A percentile compares a stretch with the other conserved stretches of the same genome.
phyloP scores from a whole-genome alignment of 176 grass and related monocot genomes.

The Triticum timopheevii region DNA sequence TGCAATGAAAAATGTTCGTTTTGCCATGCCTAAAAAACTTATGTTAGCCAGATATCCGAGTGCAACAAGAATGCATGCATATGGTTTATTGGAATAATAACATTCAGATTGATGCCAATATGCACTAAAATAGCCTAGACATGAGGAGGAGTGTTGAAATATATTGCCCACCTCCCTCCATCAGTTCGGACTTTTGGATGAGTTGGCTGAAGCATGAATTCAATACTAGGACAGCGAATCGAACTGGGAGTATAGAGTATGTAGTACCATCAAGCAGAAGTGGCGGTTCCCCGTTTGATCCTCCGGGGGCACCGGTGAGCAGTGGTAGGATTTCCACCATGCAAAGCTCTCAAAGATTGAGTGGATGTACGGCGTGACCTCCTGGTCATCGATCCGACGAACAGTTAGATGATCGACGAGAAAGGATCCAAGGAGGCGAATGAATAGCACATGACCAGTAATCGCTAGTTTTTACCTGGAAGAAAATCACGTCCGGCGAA shows the following conservation, averaged over 20 bases:
- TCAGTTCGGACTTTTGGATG: too few species aligned
- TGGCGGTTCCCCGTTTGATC: not conserved
- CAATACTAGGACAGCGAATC: not conserved
- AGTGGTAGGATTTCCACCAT: slow-evolving; percentile 14
- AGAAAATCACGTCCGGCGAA: slow-evolving; percentile 21
- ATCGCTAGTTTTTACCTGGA: not conserved
- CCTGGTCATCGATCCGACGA: not conserved
- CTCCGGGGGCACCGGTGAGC: not conserved
- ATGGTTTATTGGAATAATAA: too few species aligned
- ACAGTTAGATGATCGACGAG: not conserved
- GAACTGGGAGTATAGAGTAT: not conserved
- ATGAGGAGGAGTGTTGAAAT: too few species aligned
- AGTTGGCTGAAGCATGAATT: too few species aligned
- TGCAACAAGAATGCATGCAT: too few species aligned
- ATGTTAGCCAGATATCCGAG: too few species aligned
- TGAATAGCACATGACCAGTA: not conserved
- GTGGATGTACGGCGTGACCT: slow-evolving; percentile 11
- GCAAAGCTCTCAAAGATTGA: not conserved
- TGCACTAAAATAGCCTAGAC: too few species aligned
- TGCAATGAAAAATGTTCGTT: too few species aligned
- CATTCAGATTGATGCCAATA: too few species aligned
- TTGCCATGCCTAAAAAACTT: too few species aligned
- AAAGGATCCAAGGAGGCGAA: not conserved
- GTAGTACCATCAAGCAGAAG: slow-evolving; percentile 7
- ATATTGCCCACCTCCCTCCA: too few species aligned